These are phyloP conservation scores for Geosiphon pyriformis DNA, from an alignment of 192 early-diverging fungal species.

Conservation along the genomic window DNA sequence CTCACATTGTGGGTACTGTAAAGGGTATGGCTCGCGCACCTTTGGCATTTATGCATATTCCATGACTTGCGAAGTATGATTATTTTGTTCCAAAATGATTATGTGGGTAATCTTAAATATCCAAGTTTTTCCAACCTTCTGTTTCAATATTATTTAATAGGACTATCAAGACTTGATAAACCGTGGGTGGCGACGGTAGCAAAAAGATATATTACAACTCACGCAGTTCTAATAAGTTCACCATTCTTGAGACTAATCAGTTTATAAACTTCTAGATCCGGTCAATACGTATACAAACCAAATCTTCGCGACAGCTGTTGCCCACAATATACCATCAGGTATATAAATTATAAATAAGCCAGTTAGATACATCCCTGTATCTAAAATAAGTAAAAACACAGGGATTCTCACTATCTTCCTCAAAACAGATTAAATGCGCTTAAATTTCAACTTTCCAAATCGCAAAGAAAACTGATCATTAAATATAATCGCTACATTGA, in stretches of 20 bases:
- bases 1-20: conserved; percentile 66
- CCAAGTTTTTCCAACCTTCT: too few species aligned
- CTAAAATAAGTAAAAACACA: too few species aligned
- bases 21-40: conserved; percentile 42
- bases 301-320: conserved; percentile 61
- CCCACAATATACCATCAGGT: conserved; percentile 69
- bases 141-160: too few species aligned
- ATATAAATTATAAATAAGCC: conserved; percentile 2
- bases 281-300: conserved; percentile 72
- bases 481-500: conserved; percentile 56
- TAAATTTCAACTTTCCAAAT: conserved; percentile 52
- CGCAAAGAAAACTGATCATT: conserved; percentile 61
- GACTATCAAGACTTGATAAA: conserved; percentile 66
- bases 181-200: conserved; percentile 65
- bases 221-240: background rate
- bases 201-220: background rate
- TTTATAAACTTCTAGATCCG: conserved; percentile 37
- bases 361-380: too few species aligned
- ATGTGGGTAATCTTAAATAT: background rate
- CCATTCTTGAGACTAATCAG: background rate
- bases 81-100: background rate
- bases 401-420: background rate
- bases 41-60: conserved; percentile 60
- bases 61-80: conserved; percentile 40
- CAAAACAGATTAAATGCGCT: conserved; percentile 44